Conservation (phyloP, 2,329 filamentous ascomycete genomes). For the Dactylellina drechsleri region DNA sequence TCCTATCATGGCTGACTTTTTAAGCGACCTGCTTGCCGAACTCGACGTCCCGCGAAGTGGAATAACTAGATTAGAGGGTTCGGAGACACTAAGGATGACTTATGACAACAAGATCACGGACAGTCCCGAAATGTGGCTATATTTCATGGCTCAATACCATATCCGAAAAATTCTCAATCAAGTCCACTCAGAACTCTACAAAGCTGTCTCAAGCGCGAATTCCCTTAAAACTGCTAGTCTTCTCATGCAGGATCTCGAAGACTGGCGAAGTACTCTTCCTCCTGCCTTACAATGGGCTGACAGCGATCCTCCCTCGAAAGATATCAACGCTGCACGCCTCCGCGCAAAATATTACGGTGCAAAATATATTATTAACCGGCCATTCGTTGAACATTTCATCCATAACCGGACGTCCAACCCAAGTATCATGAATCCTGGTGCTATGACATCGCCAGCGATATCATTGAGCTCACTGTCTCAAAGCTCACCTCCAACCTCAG, state of each 20-base stretch:
- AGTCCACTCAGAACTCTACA: constrained; percentile 67
- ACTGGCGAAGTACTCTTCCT: constrained; percentile 57
- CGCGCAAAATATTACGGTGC: constrained; percentile 96
- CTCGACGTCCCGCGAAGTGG: constrained; percentile 73
- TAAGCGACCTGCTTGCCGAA: constrained; percentile 89
- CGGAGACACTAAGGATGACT: constrained; percentile 62
- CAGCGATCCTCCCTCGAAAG: constrained; percentile 73
- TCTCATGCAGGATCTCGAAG: constrained; percentile 60
- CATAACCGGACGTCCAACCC: constrained; percentile 63
- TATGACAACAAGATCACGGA: constrained; percentile 58
- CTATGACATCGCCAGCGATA: constrained; percentile 56
- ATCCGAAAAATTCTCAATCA: constrained; percentile 73
- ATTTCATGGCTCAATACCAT: constrained; percentile 73
- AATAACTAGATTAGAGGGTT: constrained; percentile 68
- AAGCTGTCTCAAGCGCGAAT: constrained; percentile 49
- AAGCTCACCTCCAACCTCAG: constrained; percentile 55
- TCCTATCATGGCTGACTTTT: constrained; percentile 32
- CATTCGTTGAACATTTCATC: constrained; percentile 73
- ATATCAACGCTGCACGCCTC: constrained; percentile 84
- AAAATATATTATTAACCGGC: constrained; percentile 86
- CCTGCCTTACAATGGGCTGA: constrained; percentile 68
- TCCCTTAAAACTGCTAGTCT: constrained; percentile 58
- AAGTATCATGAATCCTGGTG: constrained; percentile 69
- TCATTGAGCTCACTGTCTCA: constrained; percentile 56
- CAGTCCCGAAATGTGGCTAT: constrained; percentile 60